phyloP scores from a whole-genome alignment of 805 yeast genomes.

The Blastobotrys parvus region DNA sequence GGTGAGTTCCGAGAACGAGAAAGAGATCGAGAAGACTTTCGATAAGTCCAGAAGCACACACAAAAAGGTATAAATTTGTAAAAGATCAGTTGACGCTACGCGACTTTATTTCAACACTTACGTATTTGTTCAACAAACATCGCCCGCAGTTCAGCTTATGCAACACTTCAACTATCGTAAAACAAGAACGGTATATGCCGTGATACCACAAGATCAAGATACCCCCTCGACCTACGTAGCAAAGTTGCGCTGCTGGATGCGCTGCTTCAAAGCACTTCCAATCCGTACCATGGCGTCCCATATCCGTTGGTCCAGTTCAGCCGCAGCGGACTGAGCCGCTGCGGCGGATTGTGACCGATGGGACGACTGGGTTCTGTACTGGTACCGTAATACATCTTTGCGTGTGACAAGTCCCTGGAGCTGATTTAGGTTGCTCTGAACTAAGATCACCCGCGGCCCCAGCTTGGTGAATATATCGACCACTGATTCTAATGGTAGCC shows the following conservation, averaged over 20 bases:
- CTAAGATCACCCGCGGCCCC: conserved; percentile 70
- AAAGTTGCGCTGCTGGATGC: background rate
- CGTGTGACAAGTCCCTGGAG: conserved; percentile 68
- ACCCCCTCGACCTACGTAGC: too few species aligned
- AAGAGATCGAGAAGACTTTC: conserved; percentile 14
- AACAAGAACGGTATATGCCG: too few species aligned
- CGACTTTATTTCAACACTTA: too few species aligned
- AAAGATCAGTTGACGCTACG: too few species aligned
- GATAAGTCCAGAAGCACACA: too few species aligned
- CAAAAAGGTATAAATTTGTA: too few species aligned
- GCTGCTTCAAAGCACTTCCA: background rate
- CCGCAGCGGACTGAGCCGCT: background rate
- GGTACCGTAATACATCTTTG: conserved; percentile 65
- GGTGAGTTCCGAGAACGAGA: conserved; percentile 10
- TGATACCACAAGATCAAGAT: too few species aligned
- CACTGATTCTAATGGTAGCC: conserved; percentile 50
- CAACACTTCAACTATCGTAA: too few species aligned
- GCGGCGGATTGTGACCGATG: background rate
- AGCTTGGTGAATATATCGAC: conserved; percentile 63
- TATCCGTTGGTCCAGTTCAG: background rate
- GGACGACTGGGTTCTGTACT: background rate
- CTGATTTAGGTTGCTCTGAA: conserved; percentile 51
- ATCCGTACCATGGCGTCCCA: background rate
- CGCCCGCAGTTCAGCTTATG: too few species aligned
- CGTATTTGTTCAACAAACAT: too few species aligned